A percentile compares a stretch with the other conserved stretches of the same genome.
phyloP scores from a whole-genome alignment of 2,329 filamentous ascomycete species.

The Pyrenochaeta sp. region DNA sequence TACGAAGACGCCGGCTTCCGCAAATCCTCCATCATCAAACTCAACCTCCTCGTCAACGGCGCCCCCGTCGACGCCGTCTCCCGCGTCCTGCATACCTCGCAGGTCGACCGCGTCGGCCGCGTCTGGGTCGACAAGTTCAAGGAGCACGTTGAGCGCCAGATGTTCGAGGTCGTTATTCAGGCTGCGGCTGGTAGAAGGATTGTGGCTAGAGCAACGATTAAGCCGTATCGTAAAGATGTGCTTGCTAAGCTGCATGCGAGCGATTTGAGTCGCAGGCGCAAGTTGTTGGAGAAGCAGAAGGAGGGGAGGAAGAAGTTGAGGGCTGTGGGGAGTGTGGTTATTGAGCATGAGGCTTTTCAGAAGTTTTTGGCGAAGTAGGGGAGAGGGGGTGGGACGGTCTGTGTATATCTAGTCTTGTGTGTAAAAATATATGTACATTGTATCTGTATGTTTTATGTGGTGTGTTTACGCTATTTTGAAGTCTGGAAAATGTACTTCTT shows the following conservation, averaged over 20 bases:
- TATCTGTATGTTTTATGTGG: too few species aligned
- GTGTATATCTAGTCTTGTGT: too few species aligned
- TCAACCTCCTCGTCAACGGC: constrained; percentile 94
- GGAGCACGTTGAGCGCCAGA: constrained; percentile 92
- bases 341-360: constrained; percentile 95
- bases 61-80: constrained; percentile 91
- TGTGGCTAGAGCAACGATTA: constrained; percentile 91
- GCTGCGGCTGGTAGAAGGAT: constrained; percentile 83
- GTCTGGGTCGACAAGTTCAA: constrained; percentile 97
- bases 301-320: constrained; percentile 88
- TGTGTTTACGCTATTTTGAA: too few species aligned
- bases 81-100: constrained; percentile 84
- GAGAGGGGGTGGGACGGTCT: too few species aligned
- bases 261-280: constrained; percentile 81
- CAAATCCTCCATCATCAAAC: constrained; percentile 79
- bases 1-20: constrained; percentile 96
- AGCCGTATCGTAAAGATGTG: constrained; percentile 96
- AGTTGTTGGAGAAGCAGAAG: constrained; percentile 96
- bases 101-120: constrained; percentile 80
- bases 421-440: too few species aligned
- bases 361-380: constrained; percentile 81
- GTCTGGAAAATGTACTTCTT: too few species aligned
- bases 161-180: constrained; percentile 97
- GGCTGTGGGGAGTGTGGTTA: constrained; percentile 86
- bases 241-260: constrained; percentile 90